phyloP scores from a whole-genome alignment of 345 rosid genomes.

The Punica granatum region DNA sequence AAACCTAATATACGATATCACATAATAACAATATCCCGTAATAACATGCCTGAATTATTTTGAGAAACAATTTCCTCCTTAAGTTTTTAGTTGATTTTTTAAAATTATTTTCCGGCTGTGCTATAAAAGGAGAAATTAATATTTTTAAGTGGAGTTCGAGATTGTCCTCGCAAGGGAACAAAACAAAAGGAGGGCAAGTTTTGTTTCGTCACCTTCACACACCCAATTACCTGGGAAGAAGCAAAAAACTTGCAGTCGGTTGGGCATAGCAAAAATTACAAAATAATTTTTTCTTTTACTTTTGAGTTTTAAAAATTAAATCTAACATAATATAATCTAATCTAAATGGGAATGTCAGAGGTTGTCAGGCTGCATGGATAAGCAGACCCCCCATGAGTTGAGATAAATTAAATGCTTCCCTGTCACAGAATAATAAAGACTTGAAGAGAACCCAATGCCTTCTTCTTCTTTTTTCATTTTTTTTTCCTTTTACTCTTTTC shows the following conservation, averaged over 20 bases:
- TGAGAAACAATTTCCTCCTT: too few relatives aligned
- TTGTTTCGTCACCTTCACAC: not conserved
- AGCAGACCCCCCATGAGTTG: conserved; percentile 3
- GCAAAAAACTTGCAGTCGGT: conserved; percentile 1
- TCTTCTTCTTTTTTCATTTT: not conserved
- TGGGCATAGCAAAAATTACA: conserved; percentile 6
- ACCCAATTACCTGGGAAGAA: conserved; percentile 2
- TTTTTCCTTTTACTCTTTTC: not conserved
- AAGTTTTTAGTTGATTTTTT: too few relatives aligned
- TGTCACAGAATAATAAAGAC: not conserved
- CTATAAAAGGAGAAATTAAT: too few relatives aligned
- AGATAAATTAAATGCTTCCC: not conserved
- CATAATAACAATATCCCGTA: too few relatives aligned
- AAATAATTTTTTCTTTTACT: not conserved
- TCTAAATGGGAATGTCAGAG: conserved; percentile 15
- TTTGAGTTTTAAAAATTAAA: not conserved
- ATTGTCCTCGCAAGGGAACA: too few relatives aligned
- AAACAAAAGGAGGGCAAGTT: not conserved
- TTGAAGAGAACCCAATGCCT: conserved; percentile 15
- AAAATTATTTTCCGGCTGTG: too few relatives aligned
- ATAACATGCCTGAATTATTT: too few relatives aligned
- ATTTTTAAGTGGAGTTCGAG: too few relatives aligned
- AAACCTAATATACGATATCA: too few relatives aligned
- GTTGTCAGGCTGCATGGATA: conserved; percentile 10
- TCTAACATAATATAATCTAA: not conserved